phyloP scores from a whole-genome alignment of 768 basidiomycete species.

The Daedaleopsis nitida region DNA sequence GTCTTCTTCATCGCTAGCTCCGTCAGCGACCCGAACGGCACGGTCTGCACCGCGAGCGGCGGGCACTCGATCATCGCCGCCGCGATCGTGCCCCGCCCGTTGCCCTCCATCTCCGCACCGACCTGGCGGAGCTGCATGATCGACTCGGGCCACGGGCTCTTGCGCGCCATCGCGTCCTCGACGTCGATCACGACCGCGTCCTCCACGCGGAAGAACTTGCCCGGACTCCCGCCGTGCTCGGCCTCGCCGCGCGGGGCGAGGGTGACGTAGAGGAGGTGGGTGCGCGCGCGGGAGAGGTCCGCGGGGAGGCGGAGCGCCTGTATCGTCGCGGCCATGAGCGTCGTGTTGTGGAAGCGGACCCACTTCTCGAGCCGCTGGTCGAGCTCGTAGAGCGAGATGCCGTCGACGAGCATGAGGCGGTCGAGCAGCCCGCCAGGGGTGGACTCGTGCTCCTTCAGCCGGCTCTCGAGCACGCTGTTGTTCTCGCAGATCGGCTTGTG shows the following conservation, averaged over 20 bases:
- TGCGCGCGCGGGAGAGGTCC: slow-evolving; percentile 27
- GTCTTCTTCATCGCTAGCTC: slow-evolving; percentile 13
- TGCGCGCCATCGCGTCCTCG: slow-evolving; percentile 21
- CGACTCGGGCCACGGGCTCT: slow-evolving; percentile 30
- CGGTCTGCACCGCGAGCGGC: slow-evolving; percentile 34
- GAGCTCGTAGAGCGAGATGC: slow-evolving; percentile 31
- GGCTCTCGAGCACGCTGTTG: slow-evolving; percentile 21
- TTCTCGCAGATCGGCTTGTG: slow-evolving; percentile 25
- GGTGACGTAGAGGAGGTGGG: slow-evolving; percentile 22
- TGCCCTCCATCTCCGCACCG: slow-evolving; percentile 29
- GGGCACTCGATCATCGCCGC: slow-evolving; percentile 33
- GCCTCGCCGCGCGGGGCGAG: slow-evolving; percentile 18
- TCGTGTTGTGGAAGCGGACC: slow-evolving; percentile 32
- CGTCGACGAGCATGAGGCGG: slow-evolving; percentile 25
- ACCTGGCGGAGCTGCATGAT: slow-evolving; percentile 24
- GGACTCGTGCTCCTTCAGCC: slow-evolving; percentile 17
- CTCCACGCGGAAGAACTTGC: slow-evolving; percentile 32
- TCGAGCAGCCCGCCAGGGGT: slow-evolving; percentile 15
- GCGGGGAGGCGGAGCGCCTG: slow-evolving; percentile 33
- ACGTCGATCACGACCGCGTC: slow-evolving; percentile 27
- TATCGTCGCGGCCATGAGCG: slow-evolving; percentile 33
- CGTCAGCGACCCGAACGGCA: slow-evolving; percentile 36
- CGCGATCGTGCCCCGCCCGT: slow-evolving; percentile 27
- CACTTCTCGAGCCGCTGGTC: slow-evolving; percentile 36
- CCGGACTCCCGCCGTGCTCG: slow-evolving; percentile 28